Evolutionary conservation across 345 rosid species (phyloP).

Genomic region (Diplotaxis tenuifolia): DNA sequence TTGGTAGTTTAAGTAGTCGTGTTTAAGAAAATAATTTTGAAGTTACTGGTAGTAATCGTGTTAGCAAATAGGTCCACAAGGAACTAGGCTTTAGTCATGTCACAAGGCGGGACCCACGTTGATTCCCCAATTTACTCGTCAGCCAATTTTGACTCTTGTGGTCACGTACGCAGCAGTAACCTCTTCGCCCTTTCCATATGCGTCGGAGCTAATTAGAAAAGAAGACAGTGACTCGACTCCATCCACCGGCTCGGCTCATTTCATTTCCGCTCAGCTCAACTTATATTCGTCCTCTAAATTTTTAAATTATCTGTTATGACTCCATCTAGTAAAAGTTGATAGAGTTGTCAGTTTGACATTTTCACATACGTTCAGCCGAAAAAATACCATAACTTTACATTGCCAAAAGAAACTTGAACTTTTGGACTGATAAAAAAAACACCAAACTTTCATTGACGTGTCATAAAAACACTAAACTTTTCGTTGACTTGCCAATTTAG

Average conservation of each 20-base stretch:
- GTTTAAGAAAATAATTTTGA: background rate
- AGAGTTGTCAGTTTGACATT: too few relatives aligned
- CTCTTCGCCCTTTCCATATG: constrained; percentile 14
- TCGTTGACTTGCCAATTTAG: too few relatives aligned
- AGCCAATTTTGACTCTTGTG: constrained; percentile 28
- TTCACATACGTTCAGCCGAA: too few relatives aligned
- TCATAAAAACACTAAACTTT: too few relatives aligned
- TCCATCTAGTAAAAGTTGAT: too few relatives aligned
- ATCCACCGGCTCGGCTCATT: constrained; percentile 10
- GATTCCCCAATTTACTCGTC: background rate
- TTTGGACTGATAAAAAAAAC: too few relatives aligned
- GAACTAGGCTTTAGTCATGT: constrained; percentile 22
- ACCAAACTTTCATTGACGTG: too few relatives aligned
- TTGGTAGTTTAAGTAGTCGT: background rate
- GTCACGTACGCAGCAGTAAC: constrained; percentile 22
- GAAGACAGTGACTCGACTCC: background rate
- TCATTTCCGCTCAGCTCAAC: background rate
- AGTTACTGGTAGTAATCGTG: background rate
- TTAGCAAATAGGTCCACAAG: background rate
- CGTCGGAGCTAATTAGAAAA: constrained; percentile 9
- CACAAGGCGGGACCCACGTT: constrained; percentile 19
- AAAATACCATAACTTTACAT: too few relatives aligned
- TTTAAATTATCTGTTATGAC: too few relatives aligned
- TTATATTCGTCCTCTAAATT: background rate
- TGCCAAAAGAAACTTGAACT: too few relatives aligned